These are phyloP conservation scores for Carex parvula DNA, from an alignment of 176 grass and related monocot species.

Conservation along the genomic window DNA sequence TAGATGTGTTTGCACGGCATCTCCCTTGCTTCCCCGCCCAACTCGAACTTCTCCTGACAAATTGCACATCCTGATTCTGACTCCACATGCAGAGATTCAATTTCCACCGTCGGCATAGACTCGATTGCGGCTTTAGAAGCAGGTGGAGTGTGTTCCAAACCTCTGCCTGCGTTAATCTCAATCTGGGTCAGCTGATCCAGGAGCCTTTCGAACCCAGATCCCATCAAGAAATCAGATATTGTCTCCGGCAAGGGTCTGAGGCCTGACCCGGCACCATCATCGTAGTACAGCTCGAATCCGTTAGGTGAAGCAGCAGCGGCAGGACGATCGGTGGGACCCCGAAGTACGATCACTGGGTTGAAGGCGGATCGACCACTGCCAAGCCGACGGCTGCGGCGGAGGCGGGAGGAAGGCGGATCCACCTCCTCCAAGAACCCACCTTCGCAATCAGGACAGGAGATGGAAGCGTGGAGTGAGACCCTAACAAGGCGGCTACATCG, in stretches of 20 bases:
- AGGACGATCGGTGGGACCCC: constrained; percentile 31
- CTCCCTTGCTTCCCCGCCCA: constrained; percentile 60
- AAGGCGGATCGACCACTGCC: constrained; percentile 54
- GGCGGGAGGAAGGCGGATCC: constrained; percentile 28
- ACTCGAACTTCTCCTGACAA: constrained; percentile 85
- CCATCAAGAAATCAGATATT: constrained; percentile 97
- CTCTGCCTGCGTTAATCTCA: constrained; percentile 48
- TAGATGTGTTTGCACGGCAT: constrained; percentile 96
- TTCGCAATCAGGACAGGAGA: constrained; percentile 70
- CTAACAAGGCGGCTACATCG: constrained; percentile 82
- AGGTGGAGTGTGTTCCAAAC: constrained; percentile 41
- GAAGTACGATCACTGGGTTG: constrained; percentile 88
- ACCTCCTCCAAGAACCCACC: constrained; percentile 97
- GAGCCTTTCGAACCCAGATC: constrained; percentile 85
- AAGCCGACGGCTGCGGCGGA: constrained; percentile 39
- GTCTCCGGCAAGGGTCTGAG: constrained; percentile 78
- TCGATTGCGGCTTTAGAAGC: constrained; percentile 89
- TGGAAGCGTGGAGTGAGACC: constrained; percentile 23
- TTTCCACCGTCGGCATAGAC: constrained; percentile 67
- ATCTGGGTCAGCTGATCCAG: constrained; percentile 86
- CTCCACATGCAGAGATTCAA: constrained; percentile 37
- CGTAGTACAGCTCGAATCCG: constrained; percentile 95
- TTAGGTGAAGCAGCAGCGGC: constrained; percentile 19
- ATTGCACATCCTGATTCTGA: constrained; percentile 73
- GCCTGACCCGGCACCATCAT: constrained; percentile 74